A percentile compares a stretch with the other conserved stretches of the same genome.
These are phyloP conservation scores for Boletales sp. DNA, from an alignment of 768 basidiomycete species.

Conservation along the genomic window DNA sequence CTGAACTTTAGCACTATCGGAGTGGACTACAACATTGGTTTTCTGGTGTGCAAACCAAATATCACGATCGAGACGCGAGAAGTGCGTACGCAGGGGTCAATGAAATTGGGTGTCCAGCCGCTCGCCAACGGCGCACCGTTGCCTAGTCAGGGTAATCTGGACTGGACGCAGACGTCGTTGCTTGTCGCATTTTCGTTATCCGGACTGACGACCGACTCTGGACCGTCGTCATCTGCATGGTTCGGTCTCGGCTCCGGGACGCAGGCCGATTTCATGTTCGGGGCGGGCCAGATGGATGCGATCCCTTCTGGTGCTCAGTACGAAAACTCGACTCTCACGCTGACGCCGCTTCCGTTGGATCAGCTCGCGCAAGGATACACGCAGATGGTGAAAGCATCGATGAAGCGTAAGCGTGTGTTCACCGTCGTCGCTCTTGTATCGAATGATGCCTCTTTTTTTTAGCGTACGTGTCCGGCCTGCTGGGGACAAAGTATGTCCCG, in stretches of 20 bases:
- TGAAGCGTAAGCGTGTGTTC: conserved; percentile 12
- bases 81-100: conserved; percentile 12
- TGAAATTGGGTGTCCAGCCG: conserved; percentile 11
- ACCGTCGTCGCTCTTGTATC: neutral
- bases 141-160: conserved; percentile 11
- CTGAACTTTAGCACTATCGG: conserved; percentile 9
- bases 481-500: conserved; percentile 12
- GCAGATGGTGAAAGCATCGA: conserved; percentile 10
- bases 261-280: conserved; percentile 10
- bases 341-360: conserved; percentile 5
- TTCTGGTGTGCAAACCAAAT: conserved; percentile 24
- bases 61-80: conserved; percentile 21
- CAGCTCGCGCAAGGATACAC: conserved; percentile 8
- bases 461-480: conserved; percentile 12
- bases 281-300: neutral
- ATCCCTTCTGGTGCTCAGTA: neutral
- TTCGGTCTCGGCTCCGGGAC: conserved; percentile 10
- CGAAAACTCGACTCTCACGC: conserved; percentile 3
- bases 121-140: neutral
- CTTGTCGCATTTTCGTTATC: conserved; percentile 8
- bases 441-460: neutral
- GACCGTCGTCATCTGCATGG: conserved; percentile 4
- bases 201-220: conserved; percentile 4
- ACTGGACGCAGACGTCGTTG: conserved; percentile 16
- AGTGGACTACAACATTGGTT: conserved; percentile 15